Conservation (phyloP, 2,329 filamentous ascomycete species). For the Hypoxylon sp. region DNA sequence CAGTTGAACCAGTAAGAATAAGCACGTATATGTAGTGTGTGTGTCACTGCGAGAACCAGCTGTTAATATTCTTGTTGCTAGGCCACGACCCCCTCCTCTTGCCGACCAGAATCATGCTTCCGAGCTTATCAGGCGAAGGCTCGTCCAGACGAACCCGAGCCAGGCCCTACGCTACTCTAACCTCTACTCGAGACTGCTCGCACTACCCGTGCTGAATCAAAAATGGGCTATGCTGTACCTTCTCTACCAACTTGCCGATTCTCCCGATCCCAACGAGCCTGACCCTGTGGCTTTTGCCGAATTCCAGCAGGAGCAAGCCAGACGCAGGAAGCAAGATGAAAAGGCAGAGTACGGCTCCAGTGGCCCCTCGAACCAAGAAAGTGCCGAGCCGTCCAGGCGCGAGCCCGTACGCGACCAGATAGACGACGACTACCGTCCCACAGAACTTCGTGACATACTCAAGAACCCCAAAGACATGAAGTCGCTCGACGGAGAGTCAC, state of each 20-base stretch:
- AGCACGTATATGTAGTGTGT: background rate
- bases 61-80: conserved; percentile 37
- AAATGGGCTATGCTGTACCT: conserved; percentile 98
- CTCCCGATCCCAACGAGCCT: conserved; percentile 63
- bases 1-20: conserved; percentile 59
- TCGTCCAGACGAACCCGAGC: conserved; percentile 79
- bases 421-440: conserved; percentile 39
- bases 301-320: conserved; percentile 43
- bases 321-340: conserved; percentile 29
- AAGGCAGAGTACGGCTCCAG: conserved; percentile 31
- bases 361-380: conserved; percentile 37
- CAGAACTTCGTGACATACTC: conserved; percentile 43
- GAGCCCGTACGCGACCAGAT: conserved; percentile 25
- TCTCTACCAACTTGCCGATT: conserved; percentile 82
- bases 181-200: conserved; percentile 85
- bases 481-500: conserved; percentile 33
- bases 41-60: conserved; percentile 4
- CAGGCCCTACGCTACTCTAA: conserved; percentile 88
- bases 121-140: conserved; percentile 87
- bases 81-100: conserved; percentile 61
- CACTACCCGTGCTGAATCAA: conserved; percentile 89
- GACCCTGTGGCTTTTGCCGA: conserved; percentile 45
- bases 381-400: conserved; percentile 20
- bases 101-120: conserved; percentile 89
- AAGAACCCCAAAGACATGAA: conserved; percentile 41